These are phyloP conservation scores for Paramecium sonneborni DNA, from an alignment of 73 alveolate species.

Conservation along the genomic window DNA sequence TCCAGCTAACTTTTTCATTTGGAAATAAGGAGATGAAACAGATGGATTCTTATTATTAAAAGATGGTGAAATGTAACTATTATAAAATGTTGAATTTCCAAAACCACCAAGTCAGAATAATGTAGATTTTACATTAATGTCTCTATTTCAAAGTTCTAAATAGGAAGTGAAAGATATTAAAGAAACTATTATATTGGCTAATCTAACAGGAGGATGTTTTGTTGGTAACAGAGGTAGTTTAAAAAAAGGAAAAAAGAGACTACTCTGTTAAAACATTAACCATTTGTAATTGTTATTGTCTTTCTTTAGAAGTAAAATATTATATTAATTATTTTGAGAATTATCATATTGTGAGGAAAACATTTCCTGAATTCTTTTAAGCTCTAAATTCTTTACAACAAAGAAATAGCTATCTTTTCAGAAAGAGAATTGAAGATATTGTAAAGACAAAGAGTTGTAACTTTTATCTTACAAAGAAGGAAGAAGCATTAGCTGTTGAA, in stretches of 20 bases:
- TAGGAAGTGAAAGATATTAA: neutral
- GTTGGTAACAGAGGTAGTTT: neutral
- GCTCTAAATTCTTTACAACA: neutral
- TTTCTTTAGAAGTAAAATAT: neutral
- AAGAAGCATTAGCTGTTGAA: neutral
- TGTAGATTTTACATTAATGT: too few relatives aligned
- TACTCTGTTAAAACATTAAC: neutral
- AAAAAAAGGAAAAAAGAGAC: neutral
- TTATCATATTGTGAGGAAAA: neutral
- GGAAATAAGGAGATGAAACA: neutral
- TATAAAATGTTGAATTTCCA: neutral
- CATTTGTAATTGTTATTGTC: neutral
- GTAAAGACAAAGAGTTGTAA: neutral
- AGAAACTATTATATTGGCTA: neutral
- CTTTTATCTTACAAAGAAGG: neutral
- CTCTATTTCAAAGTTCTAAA: too few relatives aligned
- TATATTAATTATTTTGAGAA: neutral
- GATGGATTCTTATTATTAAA: neutral
- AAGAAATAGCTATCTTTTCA: neutral
- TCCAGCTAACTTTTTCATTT: neutral
- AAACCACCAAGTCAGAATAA: neutral
- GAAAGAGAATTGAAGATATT: neutral
- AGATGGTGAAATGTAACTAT: neutral
- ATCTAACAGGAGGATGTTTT: conserved; percentile 1
- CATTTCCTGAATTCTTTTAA: neutral